These are phyloP conservation scores for Paspalum notatum DNA, from an alignment of 176 grass and related monocot species.

Conservation along the genomic window DNA sequence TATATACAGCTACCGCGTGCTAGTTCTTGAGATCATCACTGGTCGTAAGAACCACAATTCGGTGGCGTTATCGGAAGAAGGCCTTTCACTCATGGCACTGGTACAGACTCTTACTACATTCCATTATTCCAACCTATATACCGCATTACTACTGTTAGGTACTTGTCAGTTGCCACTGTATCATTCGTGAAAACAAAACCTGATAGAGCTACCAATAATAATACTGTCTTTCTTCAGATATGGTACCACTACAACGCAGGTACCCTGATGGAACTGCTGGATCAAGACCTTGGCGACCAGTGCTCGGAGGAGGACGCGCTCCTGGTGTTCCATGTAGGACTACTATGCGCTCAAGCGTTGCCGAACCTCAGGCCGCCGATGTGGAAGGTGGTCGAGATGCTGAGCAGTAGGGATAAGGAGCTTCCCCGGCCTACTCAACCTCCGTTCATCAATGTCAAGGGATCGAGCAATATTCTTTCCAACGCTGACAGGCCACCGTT, in stretches of 20 bases:
- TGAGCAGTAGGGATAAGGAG: constrained; percentile 35
- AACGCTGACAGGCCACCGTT: constrained; percentile 44
- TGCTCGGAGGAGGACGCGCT: constrained; percentile 56
- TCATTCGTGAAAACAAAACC: constrained; percentile 5
- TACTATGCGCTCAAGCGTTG: constrained; percentile 61
- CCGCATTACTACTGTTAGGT: too few relatives aligned
- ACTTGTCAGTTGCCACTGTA: background rate
- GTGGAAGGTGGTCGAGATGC: constrained; percentile 87
- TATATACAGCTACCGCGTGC: constrained; percentile 82
- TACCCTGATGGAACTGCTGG: constrained; percentile 59
- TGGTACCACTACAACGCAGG: constrained; percentile 63
- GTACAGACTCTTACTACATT: constrained; percentile 32
- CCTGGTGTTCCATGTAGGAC: constrained; percentile 64
- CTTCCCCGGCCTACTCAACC: constrained; percentile 60
- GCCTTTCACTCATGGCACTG: constrained; percentile 65
- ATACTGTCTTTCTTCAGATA: constrained; percentile 44
- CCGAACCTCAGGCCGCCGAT: constrained; percentile 66
- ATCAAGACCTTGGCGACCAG: constrained; percentile 52
- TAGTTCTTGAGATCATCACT: constrained; percentile 78
- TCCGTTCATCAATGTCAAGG: constrained; percentile 65
- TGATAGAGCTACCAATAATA: background rate
- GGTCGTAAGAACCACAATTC: constrained; percentile 81
- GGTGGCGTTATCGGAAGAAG: constrained; percentile 58
- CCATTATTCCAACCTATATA: background rate
- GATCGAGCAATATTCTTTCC: constrained; percentile 26